These are phyloP conservation scores for Microdochium nivale DNA, from an alignment of 2,329 filamentous ascomycete species.

Conservation along the genomic window DNA sequence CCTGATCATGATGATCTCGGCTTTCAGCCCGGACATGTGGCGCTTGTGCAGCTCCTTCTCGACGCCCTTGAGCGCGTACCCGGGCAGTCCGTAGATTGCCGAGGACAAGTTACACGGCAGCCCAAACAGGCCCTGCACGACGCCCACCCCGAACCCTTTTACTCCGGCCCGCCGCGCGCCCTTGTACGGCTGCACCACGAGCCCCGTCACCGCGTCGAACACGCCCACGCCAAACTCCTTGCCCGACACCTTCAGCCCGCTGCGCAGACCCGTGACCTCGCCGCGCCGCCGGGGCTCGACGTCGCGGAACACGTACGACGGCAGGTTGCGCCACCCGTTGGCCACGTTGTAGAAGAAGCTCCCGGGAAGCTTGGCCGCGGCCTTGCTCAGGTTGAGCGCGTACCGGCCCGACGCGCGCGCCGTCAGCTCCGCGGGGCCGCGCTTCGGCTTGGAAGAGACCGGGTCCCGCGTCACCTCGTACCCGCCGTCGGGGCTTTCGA, in stretches of 20 bases:
- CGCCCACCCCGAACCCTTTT: conserved; percentile 53
- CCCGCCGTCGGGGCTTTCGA: neutral
- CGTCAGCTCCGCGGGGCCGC: conserved; percentile 6
- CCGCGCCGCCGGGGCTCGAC: conserved; percentile 11
- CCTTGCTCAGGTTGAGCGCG: conserved; percentile 49
- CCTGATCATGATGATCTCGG: conserved; percentile 22
- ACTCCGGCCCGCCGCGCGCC: conserved; percentile 33
- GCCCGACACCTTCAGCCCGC: conserved; percentile 46
- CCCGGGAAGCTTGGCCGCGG: conserved; percentile 56
- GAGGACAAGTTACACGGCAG: conserved; percentile 34
- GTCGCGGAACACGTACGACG: conserved; percentile 40
- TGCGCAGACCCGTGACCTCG: conserved; percentile 18
- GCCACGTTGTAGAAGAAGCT: conserved; percentile 61
- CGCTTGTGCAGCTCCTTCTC: conserved; percentile 35
- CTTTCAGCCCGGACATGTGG: conserved; percentile 20
- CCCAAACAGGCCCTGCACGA: conserved; percentile 33
- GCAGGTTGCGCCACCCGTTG: conserved; percentile 66
- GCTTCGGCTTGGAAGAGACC: neutral
- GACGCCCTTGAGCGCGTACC: conserved; percentile 44
- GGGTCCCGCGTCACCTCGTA: neutral
- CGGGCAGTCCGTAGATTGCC: conserved; percentile 37
- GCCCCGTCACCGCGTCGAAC: conserved; percentile 59
- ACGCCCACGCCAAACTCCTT: conserved; percentile 57
- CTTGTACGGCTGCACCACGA: conserved; percentile 55
- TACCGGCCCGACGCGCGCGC: conserved; percentile 40